Evolutionary conservation across 2,329 filamentous ascomycete species (phyloP).

Genomic region (Chalara sp.): DNA sequence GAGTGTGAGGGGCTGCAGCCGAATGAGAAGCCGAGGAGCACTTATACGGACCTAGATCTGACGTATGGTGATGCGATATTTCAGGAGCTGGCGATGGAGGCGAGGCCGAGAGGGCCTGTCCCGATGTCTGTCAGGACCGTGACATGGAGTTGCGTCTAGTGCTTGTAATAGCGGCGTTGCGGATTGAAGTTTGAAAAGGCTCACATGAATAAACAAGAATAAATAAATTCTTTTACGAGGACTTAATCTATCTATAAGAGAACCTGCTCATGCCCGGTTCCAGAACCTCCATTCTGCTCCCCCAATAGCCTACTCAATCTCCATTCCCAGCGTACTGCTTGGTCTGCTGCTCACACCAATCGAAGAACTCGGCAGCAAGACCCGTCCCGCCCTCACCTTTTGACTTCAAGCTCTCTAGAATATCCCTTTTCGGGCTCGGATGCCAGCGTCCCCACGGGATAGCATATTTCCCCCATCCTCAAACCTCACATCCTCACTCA

Average conservation of each 20-base stretch:
- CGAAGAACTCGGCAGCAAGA: constrained; percentile 14
- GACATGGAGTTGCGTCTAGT: too few species aligned
- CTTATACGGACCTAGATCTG: background rate
- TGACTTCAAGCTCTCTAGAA: constrained; percentile 10
- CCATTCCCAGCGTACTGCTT: background rate
- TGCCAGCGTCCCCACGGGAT: constrained; percentile 34
- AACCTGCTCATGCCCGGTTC: too few species aligned
- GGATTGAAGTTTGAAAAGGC: too few species aligned
- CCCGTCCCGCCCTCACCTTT: constrained; percentile 17
- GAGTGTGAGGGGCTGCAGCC: constrained; percentile 1
- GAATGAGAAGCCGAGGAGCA: background rate
- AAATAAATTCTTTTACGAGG: too few species aligned
- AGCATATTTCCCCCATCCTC: constrained; percentile 13
- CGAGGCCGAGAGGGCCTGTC: background rate
- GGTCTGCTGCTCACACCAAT: constrained; percentile 17
- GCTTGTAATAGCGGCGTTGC: too few species aligned
- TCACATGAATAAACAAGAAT: too few species aligned
- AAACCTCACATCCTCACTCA: constrained; percentile 3
- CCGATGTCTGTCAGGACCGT: background rate
- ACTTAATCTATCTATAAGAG: too few species aligned
- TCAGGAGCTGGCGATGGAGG: background rate
- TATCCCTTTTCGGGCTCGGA: constrained; percentile 11
- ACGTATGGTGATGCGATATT: background rate
- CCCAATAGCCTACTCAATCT: too few species aligned
- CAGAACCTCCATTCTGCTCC: too few species aligned